phyloP scores from a whole-genome alignment of 768 basidiomycete genomes.

The Mycena pura region DNA sequence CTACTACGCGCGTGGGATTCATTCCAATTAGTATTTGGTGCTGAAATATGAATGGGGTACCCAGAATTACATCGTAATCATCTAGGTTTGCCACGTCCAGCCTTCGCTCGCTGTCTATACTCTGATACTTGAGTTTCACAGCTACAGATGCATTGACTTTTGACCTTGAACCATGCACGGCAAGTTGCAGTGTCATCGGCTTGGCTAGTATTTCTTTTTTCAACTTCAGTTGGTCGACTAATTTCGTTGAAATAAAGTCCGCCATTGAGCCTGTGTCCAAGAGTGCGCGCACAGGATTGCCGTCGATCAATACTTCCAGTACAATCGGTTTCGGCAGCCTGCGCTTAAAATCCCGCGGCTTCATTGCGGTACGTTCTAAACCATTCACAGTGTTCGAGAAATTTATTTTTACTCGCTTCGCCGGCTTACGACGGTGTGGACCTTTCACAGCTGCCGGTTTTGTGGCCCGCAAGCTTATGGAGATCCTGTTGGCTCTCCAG shows the following conservation, averaged over 20 bases:
- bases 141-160: constrained; percentile 32
- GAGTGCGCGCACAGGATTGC: neutral
- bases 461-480: neutral
- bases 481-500: neutral
- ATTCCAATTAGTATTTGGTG: constrained; percentile 26
- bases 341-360: constrained; percentile 9
- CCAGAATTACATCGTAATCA: constrained; percentile 28
- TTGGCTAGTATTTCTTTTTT: constrained; percentile 30
- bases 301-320: neutral
- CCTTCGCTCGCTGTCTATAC: constrained; percentile 24
- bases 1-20: constrained; percentile 18
- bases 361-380: constrained; percentile 11
- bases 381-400: neutral
- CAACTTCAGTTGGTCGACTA: constrained; percentile 39
- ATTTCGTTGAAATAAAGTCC: constrained; percentile 40
- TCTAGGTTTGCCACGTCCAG: constrained; percentile 29
- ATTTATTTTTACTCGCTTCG: too few species aligned
- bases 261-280: constrained; percentile 29
- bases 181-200: constrained; percentile 38
- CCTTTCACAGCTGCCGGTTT: too few species aligned
- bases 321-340: neutral
- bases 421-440: too few species aligned
- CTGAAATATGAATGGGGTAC: constrained; percentile 32
- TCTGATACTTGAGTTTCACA: constrained; percentile 35
- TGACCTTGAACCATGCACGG: constrained; percentile 38